Percentiles rank a stretch among this genome's conserved stretches.
Conservation (phyloP, 1,284 basidiomycete species). For the Apiotrichum brassicae region DNA sequence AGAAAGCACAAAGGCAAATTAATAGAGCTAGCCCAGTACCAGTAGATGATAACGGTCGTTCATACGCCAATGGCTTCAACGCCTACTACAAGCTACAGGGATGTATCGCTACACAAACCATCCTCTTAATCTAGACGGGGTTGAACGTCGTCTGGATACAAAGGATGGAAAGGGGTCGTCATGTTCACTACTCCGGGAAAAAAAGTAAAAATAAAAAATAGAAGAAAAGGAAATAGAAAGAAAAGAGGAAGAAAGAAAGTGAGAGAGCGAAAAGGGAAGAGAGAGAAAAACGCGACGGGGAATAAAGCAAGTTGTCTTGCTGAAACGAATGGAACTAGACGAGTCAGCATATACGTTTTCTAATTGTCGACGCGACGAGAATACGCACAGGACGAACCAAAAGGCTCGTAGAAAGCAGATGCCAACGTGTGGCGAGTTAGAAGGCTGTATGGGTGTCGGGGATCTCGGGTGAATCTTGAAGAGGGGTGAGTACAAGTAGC, state of each 20-base stretch:
- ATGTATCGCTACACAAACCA: constrained; percentile 15
- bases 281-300: too few species aligned
- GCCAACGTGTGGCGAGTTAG: too few species aligned
- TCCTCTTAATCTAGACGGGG: neutral
- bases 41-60: neutral
- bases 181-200: neutral
- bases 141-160: neutral
- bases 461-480: too few species aligned
- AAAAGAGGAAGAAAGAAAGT: neutral
- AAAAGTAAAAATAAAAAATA: neutral
- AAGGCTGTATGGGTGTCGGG: too few species aligned
- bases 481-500: neutral
- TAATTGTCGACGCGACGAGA: too few species aligned
- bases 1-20: too few species aligned
- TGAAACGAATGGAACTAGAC: too few species aligned
- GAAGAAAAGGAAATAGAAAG: neutral
- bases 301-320: too few species aligned
- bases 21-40: too few species aligned
- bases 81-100: constrained; percentile 14
- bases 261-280: neutral
- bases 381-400: too few species aligned
- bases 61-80: constrained; percentile 1
- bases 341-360: too few species aligned
- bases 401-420: too few species aligned
- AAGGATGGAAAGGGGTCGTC: neutral